A percentile compares a stretch with the other conserved stretches of the same genome.
phyloP scores from a whole-genome alignment of 1,284 basidiomycete species.

The Agroathelia rolfsii region DNA sequence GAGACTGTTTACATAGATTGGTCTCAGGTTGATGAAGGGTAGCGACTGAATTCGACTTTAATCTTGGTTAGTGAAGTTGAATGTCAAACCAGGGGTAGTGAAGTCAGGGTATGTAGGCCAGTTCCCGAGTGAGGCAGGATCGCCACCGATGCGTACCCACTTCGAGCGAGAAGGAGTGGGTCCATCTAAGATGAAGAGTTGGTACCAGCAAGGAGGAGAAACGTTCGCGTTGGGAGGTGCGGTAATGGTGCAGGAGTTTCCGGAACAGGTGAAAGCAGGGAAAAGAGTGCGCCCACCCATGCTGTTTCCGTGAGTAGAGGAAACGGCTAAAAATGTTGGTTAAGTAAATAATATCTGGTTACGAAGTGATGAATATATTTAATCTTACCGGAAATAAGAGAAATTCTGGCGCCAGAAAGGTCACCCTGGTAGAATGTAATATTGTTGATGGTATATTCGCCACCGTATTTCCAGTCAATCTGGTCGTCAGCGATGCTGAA shows the following conservation, averaged over 20 bases:
- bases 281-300: conserved; percentile 66
- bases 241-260: conserved; percentile 53
- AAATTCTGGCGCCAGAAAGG: conserved; percentile 46
- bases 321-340: conserved; percentile 28
- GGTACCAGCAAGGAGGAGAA: conserved; percentile 69
- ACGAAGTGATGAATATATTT: conserved; percentile 1
- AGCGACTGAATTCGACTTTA: too few species aligned
- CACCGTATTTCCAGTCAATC: conserved; percentile 55
- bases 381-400: conserved; percentile 48
- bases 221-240: conserved; percentile 60
- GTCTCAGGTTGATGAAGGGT: too few species aligned
- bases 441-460: conserved; percentile 36
- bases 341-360: conserved; percentile 4
- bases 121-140: conserved; percentile 53
- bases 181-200: conserved; percentile 63
- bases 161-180: conserved; percentile 61
- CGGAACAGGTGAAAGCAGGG: conserved; percentile 53
- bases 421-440: conserved; percentile 49
- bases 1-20: too few species aligned
- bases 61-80: too few species aligned
- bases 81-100: conserved; percentile 45
- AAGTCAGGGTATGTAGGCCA: conserved; percentile 62
- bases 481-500: conserved; percentile 43
- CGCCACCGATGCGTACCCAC: conserved; percentile 70
- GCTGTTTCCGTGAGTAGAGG: conserved; percentile 70